Evolutionary conservation across 805 yeast species (phyloP).

Genomic region (Candida xiaguanensis): DNA sequence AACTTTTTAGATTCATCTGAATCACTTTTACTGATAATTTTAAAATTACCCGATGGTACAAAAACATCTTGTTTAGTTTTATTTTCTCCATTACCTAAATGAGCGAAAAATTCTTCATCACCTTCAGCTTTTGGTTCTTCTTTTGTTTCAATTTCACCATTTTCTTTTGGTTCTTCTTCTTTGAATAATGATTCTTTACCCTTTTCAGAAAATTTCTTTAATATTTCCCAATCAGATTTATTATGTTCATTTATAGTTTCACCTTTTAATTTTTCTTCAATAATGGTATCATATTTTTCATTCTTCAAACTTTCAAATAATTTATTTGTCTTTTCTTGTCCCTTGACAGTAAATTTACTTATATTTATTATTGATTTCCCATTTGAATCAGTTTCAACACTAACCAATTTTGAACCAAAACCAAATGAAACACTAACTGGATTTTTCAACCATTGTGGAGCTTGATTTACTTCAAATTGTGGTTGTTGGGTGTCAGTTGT

Average conservation of each 20-base stretch:
- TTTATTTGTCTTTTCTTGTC: slow-evolving; percentile 30
- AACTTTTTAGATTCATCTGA: slow-evolving; percentile 42
- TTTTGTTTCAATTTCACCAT: slow-evolving; percentile 9
- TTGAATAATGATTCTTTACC: slow-evolving; percentile 52
- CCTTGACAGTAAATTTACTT: slow-evolving; percentile 39
- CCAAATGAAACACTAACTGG: slow-evolving; percentile 81
- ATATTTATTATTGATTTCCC: slow-evolving; percentile 42
- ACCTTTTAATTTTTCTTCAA: slow-evolving; percentile 49
- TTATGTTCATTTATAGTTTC: slow-evolving; percentile 33
- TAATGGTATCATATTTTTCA: slow-evolving; percentile 50
- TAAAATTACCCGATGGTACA: slow-evolving; percentile 55
- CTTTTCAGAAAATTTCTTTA: slow-evolving; percentile 46
- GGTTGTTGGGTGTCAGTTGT: slow-evolving; percentile 71
- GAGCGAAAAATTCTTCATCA: slow-evolving; percentile 37
- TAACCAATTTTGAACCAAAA: slow-evolving; percentile 85
- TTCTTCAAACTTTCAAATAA: slow-evolving; percentile 55
- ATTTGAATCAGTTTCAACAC: slow-evolving; percentile 40
- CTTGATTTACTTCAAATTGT: slow-evolving; percentile 64
- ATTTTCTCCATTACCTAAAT: slow-evolving; percentile 23
- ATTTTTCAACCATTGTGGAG: slow-evolving; percentile 84
- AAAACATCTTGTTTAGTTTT: slow-evolving; percentile 13
- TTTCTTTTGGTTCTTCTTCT: slow-evolving; percentile 16
- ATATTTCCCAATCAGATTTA: slow-evolving; percentile 63
- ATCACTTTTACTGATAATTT: slow-evolving; percentile 28
- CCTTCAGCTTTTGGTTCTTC: slow-evolving; percentile 9